Base-by-base conservation (phyloP, 176 grass and related monocot species). In the Thalia dealbata region DNA sequence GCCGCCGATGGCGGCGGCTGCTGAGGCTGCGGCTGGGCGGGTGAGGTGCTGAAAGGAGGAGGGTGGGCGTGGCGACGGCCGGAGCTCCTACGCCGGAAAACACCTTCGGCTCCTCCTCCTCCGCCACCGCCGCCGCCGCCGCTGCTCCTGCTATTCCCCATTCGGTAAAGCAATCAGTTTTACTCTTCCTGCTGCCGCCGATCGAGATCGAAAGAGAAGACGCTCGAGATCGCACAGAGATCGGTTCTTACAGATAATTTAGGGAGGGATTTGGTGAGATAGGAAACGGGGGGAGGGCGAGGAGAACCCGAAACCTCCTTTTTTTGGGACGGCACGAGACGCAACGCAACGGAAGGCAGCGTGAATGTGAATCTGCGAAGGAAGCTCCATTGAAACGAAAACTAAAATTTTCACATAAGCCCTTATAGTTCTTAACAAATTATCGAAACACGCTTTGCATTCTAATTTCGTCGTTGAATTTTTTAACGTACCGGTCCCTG, bases 61-160 rank as follows among this genome's bases (percentile, higher is more conserved):
- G 6, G 83, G 58, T 6, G 86, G 72, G 56, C 72, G 41, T 66
- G 84, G 92, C 50, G 81, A 71, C 50, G 80, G 81, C 78, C 44
- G 59, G 82, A 84, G 74, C 80, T 52, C 69, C 92, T 85, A 45
- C 89, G 92, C 79, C 89, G 86, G 78, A 88, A 61, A 69, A 75
- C 46, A 32, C 65, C 22, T 19, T 19, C 70, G 25, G 50, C 29
- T 6, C 7, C 51, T 22, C 27, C 52, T 3, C 28, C 72, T 21
- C 15, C 26, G 45, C 45, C 52, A 3, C 28, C 72, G 42, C 15
- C 26, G 45, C 45, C 52, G 10, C 28, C 72, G 42, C 15, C 26
- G 45, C 45, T 71, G 44, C 45, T 71, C 22, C 69, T 19, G 22
- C 45, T 27, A 19, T 52, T 71, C 12, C 68, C 72, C 52, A 74